Base-by-base conservation (phyloP, 495 filamentous ascomycete species). In the Aspergillus bridgeri region DNA sequence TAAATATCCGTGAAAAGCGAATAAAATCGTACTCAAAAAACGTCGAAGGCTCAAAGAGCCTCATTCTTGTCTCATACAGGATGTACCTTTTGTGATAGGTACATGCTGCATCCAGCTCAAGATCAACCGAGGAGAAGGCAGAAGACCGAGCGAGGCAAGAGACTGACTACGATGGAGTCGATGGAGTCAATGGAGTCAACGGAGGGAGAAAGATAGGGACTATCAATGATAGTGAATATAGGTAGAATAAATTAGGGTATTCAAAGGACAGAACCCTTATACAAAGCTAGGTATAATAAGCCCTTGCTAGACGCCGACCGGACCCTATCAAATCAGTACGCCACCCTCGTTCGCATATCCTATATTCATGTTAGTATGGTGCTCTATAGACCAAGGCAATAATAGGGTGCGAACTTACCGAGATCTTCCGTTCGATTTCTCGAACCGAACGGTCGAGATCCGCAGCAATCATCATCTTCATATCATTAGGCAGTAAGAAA, bases 371-470 rank as follows among this genome's bases (percentile, higher is more conserved):
- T 21, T 17, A 18, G 27, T 6, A 5, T 17, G 57, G 20, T 47
- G 51, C n/a, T n/a, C n/a, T n/a, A n/a, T n/a, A n/a, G n/a, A n/a
- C n/a, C n/a, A n/a, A n/a, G n/a, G n/a, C 27, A 20, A 46, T 1
- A 23, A 38, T 9, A 6, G 48, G 5, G 5, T 42, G 50, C 24
- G 25, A 53, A 68, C 86, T 75, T 78, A 92, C 91, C 70, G 89
- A 92, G 70, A 97, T 91, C 79, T 97, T 97, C 54, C 92, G 83
- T 80, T 96, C 92, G 59, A 97, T 91, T 70, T 96, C 92, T 53
- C 90, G 76, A 24, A 96, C 89, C 43, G 87, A 91, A 58, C 94
- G 85, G 74, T 96, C 93, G 61, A 98, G 74, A 71, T 97, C 92
- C 46, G 80, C 91, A 3, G 92, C 93, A 79, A 98, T 95, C 86